Base-by-base conservation (phyloP, 2,329 filamentous ascomycete genomes). In the Botrytis squamosa region DNA sequence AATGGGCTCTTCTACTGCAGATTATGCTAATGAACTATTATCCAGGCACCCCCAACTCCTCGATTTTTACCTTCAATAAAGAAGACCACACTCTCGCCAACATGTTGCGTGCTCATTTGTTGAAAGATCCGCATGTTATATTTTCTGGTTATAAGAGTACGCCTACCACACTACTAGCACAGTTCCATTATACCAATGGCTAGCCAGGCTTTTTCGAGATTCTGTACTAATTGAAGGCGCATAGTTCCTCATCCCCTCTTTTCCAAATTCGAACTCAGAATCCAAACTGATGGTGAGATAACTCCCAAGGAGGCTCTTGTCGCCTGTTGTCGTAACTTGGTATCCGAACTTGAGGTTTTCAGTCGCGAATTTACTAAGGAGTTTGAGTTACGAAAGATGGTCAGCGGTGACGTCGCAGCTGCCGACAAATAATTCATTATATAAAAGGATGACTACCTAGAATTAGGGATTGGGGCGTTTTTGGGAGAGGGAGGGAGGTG, bases 1-100 rank as follows among this genome's bases (percentile, higher is more conserved):
- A 36, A 68, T 7, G 1, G 52, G 40, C 60, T 46, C 67, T 29
- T 25, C 71, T 20, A 1, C 18, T 18, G 38, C 52, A n/a, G n/a
- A 33, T 73, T 22, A 49, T 55, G 18, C 33, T 65, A 52, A 62
- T 72, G 36, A 71, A 64, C 38, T 74, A n/a, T 14, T 57, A 36
- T 66, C 59, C 74, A 96, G 94, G 94, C 81, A 94, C 97, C 82
- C 93, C 95, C 36, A 97, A 97, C 82, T 94, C 93, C n/a, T 93
- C 94, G 16, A 93, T 98, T 83, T 99, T 99, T 85, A 90, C 93
- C 74, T 91, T 99, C 84, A 93, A 94, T 84, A 98, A 98, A 83
- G 96, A 99, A 83, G 96, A 99, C 80, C 95, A 98, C 84, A 98
- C 95, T 1, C 89, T 99, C 40, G 96, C 92, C 79, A 98, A 99